Conservation (phyloP, 2,329 filamentous ascomycete species). For the Pseudonectria buxi region DNA sequence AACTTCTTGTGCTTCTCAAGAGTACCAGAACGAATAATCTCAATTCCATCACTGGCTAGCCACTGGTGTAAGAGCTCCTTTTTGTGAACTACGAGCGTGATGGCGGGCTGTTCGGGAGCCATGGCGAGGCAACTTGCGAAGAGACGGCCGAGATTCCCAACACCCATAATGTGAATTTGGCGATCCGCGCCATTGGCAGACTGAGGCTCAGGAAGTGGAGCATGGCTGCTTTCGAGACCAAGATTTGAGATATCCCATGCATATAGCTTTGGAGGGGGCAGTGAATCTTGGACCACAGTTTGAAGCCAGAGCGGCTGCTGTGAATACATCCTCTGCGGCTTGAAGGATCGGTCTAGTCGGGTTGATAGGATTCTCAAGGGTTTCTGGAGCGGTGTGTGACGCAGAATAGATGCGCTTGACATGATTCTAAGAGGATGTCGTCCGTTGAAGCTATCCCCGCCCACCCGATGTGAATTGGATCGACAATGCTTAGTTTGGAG, state of each 20-base stretch:
- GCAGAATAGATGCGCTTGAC: no score
- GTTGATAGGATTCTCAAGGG: no score
- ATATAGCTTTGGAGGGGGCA: conserved; percentile 28
- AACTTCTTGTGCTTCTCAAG: conserved; percentile 31
- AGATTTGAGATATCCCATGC: conserved; percentile 30
- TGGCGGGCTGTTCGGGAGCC: conserved; percentile 54
- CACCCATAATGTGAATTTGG: conserved; percentile 71
- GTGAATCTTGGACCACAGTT: conserved; percentile 18
- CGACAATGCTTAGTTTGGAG: not conserved
- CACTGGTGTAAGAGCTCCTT: conserved; percentile 42
- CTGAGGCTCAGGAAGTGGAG: not conserved
- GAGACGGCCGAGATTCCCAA: conserved; percentile 75
- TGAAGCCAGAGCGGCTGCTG: conserved; percentile 29
- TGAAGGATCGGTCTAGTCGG: no score
- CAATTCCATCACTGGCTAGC: conserved; percentile 36
- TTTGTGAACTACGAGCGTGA: conserved; percentile 76
- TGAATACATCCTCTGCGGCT: conserved; percentile 15
- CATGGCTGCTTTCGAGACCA: conserved; percentile 1
- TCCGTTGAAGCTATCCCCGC: not conserved
- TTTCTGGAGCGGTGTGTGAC: no score
- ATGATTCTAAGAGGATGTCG: no score
- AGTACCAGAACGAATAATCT: conserved; percentile 32
- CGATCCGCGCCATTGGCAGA: conserved; percentile 14
- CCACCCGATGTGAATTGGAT: not conserved
- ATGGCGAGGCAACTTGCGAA: conserved; percentile 66